These are phyloP conservation scores for Amanita rimosa DNA, from an alignment of 768 basidiomycete species.

Conservation along the genomic window DNA sequence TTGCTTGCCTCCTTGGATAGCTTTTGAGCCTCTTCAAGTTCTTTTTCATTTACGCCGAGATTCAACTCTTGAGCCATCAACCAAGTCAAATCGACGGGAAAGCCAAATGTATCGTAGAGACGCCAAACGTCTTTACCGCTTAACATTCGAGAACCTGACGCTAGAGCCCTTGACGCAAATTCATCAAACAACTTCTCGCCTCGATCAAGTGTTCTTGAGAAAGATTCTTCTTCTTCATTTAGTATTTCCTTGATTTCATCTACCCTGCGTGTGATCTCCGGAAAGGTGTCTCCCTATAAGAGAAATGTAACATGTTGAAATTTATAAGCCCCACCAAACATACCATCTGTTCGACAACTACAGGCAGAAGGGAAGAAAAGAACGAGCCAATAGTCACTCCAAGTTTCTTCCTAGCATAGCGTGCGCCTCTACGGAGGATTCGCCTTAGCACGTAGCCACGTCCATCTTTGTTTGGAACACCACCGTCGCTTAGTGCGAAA, in stretches of 20 bases:
- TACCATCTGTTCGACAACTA: slow-evolving; percentile 84
- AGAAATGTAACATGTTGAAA: neutral
- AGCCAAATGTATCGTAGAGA: slow-evolving; percentile 96
- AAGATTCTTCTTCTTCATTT: slow-evolving; percentile 96
- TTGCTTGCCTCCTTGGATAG: slow-evolving; percentile 89
- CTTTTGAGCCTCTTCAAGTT: slow-evolving; percentile 83
- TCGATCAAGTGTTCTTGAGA: slow-evolving; percentile 92
- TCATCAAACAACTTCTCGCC: slow-evolving; percentile 94
- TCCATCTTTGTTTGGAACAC: slow-evolving; percentile 92
- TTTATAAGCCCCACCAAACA: slow-evolving; percentile 11
- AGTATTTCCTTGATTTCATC: slow-evolving; percentile 89
- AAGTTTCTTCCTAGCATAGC: slow-evolving; percentile 92
- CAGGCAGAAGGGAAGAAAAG: slow-evolving; percentile 87
- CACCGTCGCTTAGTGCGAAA: slow-evolving; percentile 93
- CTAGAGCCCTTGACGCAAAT: slow-evolving; percentile 60
- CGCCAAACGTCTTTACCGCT: slow-evolving; percentile 94
- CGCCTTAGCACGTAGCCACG: slow-evolving; percentile 95
- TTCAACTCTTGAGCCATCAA: slow-evolving; percentile 95
- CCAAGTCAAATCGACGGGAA: slow-evolving; percentile 92
- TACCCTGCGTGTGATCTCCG: slow-evolving; percentile 78
- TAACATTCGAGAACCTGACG: slow-evolving; percentile 52
- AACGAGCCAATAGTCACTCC: slow-evolving; percentile 88
- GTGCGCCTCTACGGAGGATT: slow-evolving; percentile 87
- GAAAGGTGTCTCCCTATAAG: slow-evolving; percentile 73
- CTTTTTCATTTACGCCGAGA: slow-evolving; percentile 72